Evolutionary conservation across 1,284 basidiomycete genomes (phyloP).

Genomic region (Thelephora terrestris): DNA sequence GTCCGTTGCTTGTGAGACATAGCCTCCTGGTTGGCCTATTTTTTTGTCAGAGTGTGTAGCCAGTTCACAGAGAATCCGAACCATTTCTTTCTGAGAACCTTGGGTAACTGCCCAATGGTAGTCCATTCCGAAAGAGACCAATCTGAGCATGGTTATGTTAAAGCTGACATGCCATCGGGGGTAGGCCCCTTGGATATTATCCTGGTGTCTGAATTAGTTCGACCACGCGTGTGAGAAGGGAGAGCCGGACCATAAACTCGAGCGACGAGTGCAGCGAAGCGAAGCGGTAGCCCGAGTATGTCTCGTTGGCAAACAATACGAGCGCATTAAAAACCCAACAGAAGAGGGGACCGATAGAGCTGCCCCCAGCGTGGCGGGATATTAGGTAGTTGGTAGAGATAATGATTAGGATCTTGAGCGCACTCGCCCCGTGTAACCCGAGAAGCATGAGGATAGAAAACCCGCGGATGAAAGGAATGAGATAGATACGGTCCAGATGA

Average conservation of each 20-base stretch:
- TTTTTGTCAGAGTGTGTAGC: constrained; percentile 13
- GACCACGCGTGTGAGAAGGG: background rate
- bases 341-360: constrained; percentile 35
- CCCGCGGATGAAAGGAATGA: constrained; percentile 20
- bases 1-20: constrained; percentile 52
- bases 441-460: constrained; percentile 61
- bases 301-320: constrained; percentile 74
- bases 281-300: constrained; percentile 70
- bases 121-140: constrained; percentile 91
- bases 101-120: constrained; percentile 70
- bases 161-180: constrained; percentile 92
- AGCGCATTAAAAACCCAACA: constrained; percentile 74
- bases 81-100: constrained; percentile 10
- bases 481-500: constrained; percentile 6
- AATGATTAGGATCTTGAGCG: constrained; percentile 72
- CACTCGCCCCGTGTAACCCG: constrained; percentile 81
- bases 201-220: constrained; percentile 34
- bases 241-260: constrained; percentile 37
- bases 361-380: constrained; percentile 36
- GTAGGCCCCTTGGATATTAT: constrained; percentile 57
- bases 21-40: constrained; percentile 17
- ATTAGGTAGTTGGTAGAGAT: constrained; percentile 65
- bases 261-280: constrained; percentile 46
- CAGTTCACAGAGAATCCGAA: too few relatives aligned
- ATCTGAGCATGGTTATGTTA: constrained; percentile 94